phyloP scores from a whole-genome alignment of 192 early-diverging fungal species.

The Dispira parvispora region DNA sequence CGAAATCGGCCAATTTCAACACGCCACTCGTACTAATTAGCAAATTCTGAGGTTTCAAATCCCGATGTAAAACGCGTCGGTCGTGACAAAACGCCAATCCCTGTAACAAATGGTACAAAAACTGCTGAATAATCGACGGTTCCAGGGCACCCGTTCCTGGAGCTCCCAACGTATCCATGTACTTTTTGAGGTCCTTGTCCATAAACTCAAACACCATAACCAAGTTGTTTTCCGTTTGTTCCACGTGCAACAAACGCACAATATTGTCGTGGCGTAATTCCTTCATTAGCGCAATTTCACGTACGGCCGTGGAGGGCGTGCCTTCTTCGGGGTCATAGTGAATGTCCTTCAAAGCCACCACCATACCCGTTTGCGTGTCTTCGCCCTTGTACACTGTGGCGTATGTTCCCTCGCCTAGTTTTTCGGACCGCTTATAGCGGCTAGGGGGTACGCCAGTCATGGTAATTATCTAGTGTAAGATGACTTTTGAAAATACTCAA shows the following conservation, averaged over 20 bases:
- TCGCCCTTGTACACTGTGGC: conserved; percentile 79
- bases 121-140: conserved; percentile 48
- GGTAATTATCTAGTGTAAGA: neutral
- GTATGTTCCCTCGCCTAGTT: conserved; percentile 96
- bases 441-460: neutral
- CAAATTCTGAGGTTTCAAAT: conserved; percentile 76
- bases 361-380: conserved; percentile 53
- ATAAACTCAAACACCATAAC: conserved; percentile 79
- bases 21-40: conserved; percentile 64
- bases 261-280: conserved; percentile 89
- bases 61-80: conserved; percentile 65
- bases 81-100: conserved; percentile 77
- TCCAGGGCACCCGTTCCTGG: conserved; percentile 47
- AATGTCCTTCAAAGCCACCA: conserved; percentile 96
- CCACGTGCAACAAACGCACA: conserved; percentile 65
- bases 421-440: conserved; percentile 65
- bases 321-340: conserved; percentile 79
- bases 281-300: conserved; percentile 96
- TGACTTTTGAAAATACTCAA: neutral
- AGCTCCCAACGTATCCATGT: conserved; percentile 59
- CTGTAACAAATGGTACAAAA: conserved; percentile 67
- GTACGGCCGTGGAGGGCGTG: conserved; percentile 91
- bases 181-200: conserved; percentile 76
- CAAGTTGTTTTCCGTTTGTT: conserved; percentile 71
- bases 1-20: conserved; percentile 73